Percentiles rank a stretch among this genome's conserved stretches.
Evolutionary conservation across 805 yeast species (phyloP).

Genomic region (Ascoidea rubescens): DNA sequence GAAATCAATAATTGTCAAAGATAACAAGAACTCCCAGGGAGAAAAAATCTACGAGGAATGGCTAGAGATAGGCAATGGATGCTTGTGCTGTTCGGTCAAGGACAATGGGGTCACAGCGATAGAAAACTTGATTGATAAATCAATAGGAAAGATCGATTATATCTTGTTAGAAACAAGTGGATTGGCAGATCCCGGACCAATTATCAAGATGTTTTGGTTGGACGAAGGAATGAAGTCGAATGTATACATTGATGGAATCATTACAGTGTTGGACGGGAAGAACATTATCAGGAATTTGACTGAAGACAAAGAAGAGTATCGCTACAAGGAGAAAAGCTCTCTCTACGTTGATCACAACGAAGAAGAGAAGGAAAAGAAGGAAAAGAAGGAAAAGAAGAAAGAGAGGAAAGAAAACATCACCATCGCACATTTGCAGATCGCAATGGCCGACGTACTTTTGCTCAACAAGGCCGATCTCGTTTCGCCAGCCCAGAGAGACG

Average conservation of each 20-base stretch:
- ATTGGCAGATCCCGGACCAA: slow-evolving; percentile 94
- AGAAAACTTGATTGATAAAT: slow-evolving; percentile 65
- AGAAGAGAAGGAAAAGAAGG: slow-evolving; percentile 16
- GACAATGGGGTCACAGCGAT: slow-evolving; percentile 93
- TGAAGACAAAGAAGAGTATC: slow-evolving; percentile 1
- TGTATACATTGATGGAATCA: slow-evolving; percentile 82
- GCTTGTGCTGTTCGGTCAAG: slow-evolving; percentile 91
- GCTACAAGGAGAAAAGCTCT: too few relatives aligned
- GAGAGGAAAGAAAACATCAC: slow-evolving; percentile 36
- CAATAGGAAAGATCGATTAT: slow-evolving; percentile 69
- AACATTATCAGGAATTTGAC: slow-evolving; percentile 53
- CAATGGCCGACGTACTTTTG: slow-evolving; percentile 73
- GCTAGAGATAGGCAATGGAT: slow-evolving; percentile 94
- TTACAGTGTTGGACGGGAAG: slow-evolving; percentile 72
- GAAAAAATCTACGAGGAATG: slow-evolving; percentile 67
- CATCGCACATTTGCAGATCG: slow-evolving; percentile 82
- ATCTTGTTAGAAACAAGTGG: slow-evolving; percentile 93
- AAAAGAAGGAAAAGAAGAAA: slow-evolving; percentile 22
- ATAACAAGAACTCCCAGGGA: slow-evolving; percentile 25
- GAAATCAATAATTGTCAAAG: slow-evolving; percentile 60
- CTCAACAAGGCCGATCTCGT: slow-evolving; percentile 65
- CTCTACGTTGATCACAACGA: slow-evolving; percentile 18
- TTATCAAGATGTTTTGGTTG: slow-evolving; percentile 94
- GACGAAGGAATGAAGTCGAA: slow-evolving; percentile 79
- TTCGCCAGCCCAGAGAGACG: slow-evolving; percentile 15